phyloP scores from a whole-genome alignment of 805 yeast species.

The Kazachstania bromeliacearum region DNA sequence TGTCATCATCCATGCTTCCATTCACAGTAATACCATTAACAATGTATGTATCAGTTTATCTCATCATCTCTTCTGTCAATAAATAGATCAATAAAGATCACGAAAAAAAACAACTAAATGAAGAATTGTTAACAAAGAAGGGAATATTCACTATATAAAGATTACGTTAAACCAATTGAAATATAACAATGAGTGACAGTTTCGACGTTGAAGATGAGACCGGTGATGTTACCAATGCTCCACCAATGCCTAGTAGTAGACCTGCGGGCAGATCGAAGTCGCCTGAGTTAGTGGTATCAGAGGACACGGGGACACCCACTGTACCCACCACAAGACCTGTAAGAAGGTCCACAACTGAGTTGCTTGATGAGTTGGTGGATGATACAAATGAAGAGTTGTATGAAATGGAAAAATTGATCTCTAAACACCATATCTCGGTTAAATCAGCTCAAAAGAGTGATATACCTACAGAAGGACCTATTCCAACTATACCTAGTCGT shows the following conservation, averaged over 20 bases:
- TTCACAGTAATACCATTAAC: too few species aligned
- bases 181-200: too few species aligned
- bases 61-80: too few species aligned
- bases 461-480: neutral
- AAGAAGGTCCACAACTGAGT: conserved; percentile 10
- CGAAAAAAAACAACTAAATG: too few species aligned
- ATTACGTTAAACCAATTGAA: too few species aligned
- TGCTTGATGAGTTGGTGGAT: conserved; percentile 5
- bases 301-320: conserved; percentile 2
- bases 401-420: conserved; percentile 8
- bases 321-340: conserved; percentile 8
- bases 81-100: too few species aligned
- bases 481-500: too few species aligned
- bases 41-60: too few species aligned
- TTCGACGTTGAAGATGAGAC: neutral
- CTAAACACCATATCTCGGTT: too few species aligned
- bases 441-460: neutral
- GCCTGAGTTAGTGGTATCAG: neutral
- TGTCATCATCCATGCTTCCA: conserved; percentile 8
- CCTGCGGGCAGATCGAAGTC: conserved; percentile 3
- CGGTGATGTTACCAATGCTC: too few species aligned
- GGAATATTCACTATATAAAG: too few species aligned
- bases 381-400: conserved; percentile 9
- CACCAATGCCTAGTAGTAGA: conserved; percentile 4
- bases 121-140: too few species aligned